phyloP scores from a whole-genome alignment of 768 basidiomycete genomes.

The Kwoniella botswanensis region DNA sequence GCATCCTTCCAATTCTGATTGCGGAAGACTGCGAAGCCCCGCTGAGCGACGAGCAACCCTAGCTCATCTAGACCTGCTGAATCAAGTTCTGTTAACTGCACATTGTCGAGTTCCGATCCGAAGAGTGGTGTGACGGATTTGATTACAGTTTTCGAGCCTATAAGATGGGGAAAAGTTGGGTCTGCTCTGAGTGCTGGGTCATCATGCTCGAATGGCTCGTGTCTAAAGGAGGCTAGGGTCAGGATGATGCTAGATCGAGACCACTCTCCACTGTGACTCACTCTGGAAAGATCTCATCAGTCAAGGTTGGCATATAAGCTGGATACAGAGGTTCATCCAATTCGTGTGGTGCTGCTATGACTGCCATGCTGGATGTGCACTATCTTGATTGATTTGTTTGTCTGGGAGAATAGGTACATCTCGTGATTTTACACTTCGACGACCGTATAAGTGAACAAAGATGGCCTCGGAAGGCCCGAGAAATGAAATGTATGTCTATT shows the following conservation, averaged over 20 bases:
- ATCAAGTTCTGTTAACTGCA: conserved; percentile 19
- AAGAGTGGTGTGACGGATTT: conserved; percentile 20
- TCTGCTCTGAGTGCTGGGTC: conserved; percentile 21
- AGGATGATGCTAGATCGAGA: no score
- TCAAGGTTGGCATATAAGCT: conserved; percentile 20
- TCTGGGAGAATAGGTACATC: no score
- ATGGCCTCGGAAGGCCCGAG: no score
- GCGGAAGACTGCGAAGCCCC: conserved; percentile 26
- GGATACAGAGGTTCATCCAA: conserved; percentile 25
- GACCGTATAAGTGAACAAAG: no score
- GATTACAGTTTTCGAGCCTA: not conserved
- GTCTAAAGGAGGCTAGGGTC: not conserved
- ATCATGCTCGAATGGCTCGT: conserved; percentile 18
- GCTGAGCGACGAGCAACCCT: conserved; percentile 22
- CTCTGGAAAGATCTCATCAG: conserved; percentile 6
- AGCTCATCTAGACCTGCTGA: conserved; percentile 26
- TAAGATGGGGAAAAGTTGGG: conserved; percentile 5
- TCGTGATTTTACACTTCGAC: no score
- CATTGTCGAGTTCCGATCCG: conserved; percentile 15
- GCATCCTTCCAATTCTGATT: conserved; percentile 26
- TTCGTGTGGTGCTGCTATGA: conserved; percentile 7
- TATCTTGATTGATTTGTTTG: no score
- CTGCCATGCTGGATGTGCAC: not conserved
- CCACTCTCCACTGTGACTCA: not conserved
- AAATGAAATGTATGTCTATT: no score